These are phyloP conservation scores for Amaranthus hypochondriacus DNA, from an alignment of 148 eudicot genomes.

Conservation along the genomic window DNA sequence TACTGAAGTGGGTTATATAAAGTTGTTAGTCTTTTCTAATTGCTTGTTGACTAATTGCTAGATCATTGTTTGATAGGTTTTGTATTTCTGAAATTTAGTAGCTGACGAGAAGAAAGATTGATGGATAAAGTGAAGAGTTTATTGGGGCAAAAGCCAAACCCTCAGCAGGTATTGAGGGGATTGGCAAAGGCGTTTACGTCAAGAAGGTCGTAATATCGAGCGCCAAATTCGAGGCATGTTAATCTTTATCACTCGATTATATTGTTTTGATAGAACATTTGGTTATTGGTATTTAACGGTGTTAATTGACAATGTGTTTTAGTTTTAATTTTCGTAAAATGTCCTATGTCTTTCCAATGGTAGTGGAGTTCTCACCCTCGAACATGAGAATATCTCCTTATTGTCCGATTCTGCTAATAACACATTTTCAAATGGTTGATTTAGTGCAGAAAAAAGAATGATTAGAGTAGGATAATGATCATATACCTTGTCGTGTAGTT, in stretches of 20 bases:
- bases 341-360: too few relatives aligned
- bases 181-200: constrained; percentile 92
- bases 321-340: not conserved
- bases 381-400: too few relatives aligned
- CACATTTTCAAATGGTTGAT: too few relatives aligned
- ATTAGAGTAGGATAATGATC: too few relatives aligned
- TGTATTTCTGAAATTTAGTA: constrained; percentile 3
- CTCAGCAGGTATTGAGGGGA: constrained; percentile 76
- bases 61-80: not conserved
- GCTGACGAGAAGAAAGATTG: constrained; percentile 7
- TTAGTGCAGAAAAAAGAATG: too few relatives aligned
- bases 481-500: too few relatives aligned
- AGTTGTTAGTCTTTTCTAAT: not conserved
- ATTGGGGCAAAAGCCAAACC: constrained; percentile 66
- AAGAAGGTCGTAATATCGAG: constrained; percentile 83
- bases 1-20: not conserved
- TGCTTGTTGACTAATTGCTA: not conserved
- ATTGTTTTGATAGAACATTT: too few relatives aligned
- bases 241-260: not conserved
- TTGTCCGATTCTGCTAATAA: too few relatives aligned
- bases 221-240: constrained; percentile 80
- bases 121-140: constrained; percentile 57
- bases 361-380: too few relatives aligned
- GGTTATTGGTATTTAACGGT: too few relatives aligned
- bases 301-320: not conserved